Base-by-base conservation (phyloP, 768 basidiomycete species). In the Suillus placidus region DNA sequence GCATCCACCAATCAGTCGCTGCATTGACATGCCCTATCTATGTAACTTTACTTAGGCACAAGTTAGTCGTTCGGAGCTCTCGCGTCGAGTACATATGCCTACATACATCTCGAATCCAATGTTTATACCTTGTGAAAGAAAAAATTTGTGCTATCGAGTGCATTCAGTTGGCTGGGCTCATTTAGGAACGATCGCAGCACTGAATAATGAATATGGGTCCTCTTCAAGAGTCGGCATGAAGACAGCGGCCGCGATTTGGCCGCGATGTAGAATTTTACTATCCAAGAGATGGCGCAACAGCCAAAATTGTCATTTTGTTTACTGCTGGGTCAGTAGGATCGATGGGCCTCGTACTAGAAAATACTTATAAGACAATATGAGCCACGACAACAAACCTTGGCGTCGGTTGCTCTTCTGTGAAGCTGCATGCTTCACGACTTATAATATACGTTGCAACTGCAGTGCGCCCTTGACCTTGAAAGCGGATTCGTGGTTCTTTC, bases 251-350 rank as follows among this genome's bases (percentile, higher is more conserved):
- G n/a, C n/a, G n/a, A n/a, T n/a, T n/a, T n/a, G n/a, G n/a, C n/a
- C n/a, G 13, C 6, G 13, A 26, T 23, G 23, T 13, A 13, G 18
- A 13, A 18, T 45, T 45, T 8, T 9, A 20, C n/a, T 12, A 23
- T 47, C n/a, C 12, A 26, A 49, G 47, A 23, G 47, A 49, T 6
- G 47, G 47, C 3, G 37, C 30, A 23, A 89, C 76, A 12, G 81
- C 84, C 3, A 71, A 62, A 10, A 91, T 78, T 0, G 88, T 88
- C 63, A 75, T 76, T 62, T 77, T 80, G 49, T 77, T 80, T 8
- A 89, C 84, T 12, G 85, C 86, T 4, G 87, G 82, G 80, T 79
- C 26, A 91, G 77, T 1, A 74, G 67, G 52, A 91, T 72, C 1
- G 81, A 79, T 14, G 78, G 69, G 0, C 89, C 88, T 16, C 86